Base-by-base conservation (phyloP, 257 asterid genomes). In the Solanum bulbocastanum region DNA sequence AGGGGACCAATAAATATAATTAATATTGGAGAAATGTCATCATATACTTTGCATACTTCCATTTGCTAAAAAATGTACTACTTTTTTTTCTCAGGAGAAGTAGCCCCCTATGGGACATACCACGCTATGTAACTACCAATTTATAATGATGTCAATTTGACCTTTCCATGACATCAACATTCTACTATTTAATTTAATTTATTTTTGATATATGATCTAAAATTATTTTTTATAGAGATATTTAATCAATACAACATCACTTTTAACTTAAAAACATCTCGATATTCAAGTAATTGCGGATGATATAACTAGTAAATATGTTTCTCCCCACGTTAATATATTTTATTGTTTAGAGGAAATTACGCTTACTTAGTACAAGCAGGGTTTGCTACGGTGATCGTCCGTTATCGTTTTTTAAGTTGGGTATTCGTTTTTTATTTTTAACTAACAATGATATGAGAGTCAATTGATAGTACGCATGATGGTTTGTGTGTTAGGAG, bases 101-200 rank as follows among this genome's bases (percentile, higher is more conserved):
- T n/a, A 72, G 83, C 49, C 74, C 84, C 85, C 69, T 35, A 46
- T 81, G 68, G 85, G 73, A 52, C 84, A 71, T 32, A 82, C 84
- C 84, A 86, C 74, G 60, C 89, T 89, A 89, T 79, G 87, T 89
- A 92, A 91, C 92, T 90, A 88, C 35, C 20, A 83, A 86, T 91
- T 62, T 90, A 86, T 78, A 89, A 91, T 94, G 96, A 94, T 90
- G 96, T 90, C 93, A 93, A 85, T 42, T 91, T 95, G 94, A 95
- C 94, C 88, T 91, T 73, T 88, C 87, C 90, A 89, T 94, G 96
- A 91, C 93, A 88, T 94, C 94, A 91, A 90, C 88, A 84, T 90
- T 66, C 42, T 60, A 60, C 5, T 8, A 60, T 37, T 11, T 20
- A 7, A 15, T 52, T 52, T 58, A 7, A 20, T 60, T 60, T 65